Base-by-base conservation (phyloP, 306 rosid genomes). In the Cyclanthera cordifolia region DNA sequence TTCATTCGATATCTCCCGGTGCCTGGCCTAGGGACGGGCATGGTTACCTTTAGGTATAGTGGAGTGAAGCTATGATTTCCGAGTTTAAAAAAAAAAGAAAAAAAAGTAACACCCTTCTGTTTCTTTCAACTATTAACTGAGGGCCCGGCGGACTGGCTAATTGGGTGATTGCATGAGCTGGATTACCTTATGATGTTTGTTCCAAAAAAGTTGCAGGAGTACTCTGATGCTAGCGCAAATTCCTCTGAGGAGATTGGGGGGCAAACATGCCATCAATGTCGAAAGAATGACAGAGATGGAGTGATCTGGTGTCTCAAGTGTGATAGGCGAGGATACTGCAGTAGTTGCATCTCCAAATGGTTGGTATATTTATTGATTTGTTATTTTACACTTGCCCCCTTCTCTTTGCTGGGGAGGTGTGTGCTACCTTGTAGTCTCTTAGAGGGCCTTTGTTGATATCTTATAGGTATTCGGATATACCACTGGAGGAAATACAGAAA, bases 281-380 rank as follows among this genome's bases (percentile, higher is more conserved):
- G 83, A 70, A 82, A 85, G 85, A 88, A 73, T 74, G 87, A 80
- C 23, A 67, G 84, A 70, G 85, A 82, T 14, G 76, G 76, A 60
- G 90, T 94, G 77, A 75, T 81, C 54, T 90, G 99, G 95, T 94
- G 97, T 72, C 84, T 70, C 60, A 81, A 46, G 75, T 93, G 99
- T 83, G 91, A 85, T 69, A 80, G 88, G 76, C 88, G 95, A 87
- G 99, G 99, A 75, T 94, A 86, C 73, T 90, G 97, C 80, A 82
- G 78, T 72, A 73, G 66, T 71, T 94, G 99, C 78, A 76, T 88
- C 70, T 83, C 86, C 47, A 68, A 81, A 51, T 88, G 95, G 97
- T 90, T 80, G 79, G 94, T 47, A 51, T 75, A 50, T 24, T 52
- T 45, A 24, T 53, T 37, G 39, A 47, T 39, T 19, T 2, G 43